Base-by-base conservation (phyloP, 139 green algal species). In the Coccomyxa sp. region DNA sequence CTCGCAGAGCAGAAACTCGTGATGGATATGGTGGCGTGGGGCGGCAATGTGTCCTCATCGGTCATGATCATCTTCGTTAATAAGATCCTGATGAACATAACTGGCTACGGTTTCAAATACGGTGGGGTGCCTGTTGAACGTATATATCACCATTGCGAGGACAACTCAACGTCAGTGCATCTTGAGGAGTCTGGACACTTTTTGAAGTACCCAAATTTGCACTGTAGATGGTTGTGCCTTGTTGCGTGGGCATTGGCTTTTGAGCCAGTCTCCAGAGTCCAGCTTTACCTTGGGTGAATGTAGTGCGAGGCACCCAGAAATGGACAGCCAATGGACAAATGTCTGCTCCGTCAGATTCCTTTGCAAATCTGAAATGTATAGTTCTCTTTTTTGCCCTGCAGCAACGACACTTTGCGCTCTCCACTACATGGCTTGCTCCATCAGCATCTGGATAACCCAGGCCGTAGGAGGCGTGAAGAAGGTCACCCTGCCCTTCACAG, bases 31-130 rank as follows among this genome's bases (percentile, higher is more conserved):
- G 18, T 67, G 11, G 86, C 82, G 14, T 91, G 86, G 86, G 59
- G 71, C 15, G 78, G 82, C 76, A 92, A 92, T 59, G 87, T 92
- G n/a, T 83, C 60, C 30, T 86, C 83, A 14, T 81, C 67, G 23
- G 88, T 92, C 4, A 21, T 87, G 13, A 92, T 93, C 63, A 89
- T 93, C 57, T 92, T 92, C 31, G 76, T 91, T 13, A 93, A 93
- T 81, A 93, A 93, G 67, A 59, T 90, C 10, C 79, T 93, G 17
- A 90, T 93, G 87, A 84, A 51, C 58, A 85, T 57, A 27, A 86
- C 75, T 58, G 87, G 87, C 14, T 90, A 89, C 67, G 77, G 81
- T 71, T 91, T 91, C 63, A 75, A 79, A 28, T 90, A 83, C 63
- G 85, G 85, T 88, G 57, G 66, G 82, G 25, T 25, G 10, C 28